Evolutionary conservation across 2,329 filamentous ascomycete genomes (phyloP).

Genomic region (Penicillium sp.): DNA sequence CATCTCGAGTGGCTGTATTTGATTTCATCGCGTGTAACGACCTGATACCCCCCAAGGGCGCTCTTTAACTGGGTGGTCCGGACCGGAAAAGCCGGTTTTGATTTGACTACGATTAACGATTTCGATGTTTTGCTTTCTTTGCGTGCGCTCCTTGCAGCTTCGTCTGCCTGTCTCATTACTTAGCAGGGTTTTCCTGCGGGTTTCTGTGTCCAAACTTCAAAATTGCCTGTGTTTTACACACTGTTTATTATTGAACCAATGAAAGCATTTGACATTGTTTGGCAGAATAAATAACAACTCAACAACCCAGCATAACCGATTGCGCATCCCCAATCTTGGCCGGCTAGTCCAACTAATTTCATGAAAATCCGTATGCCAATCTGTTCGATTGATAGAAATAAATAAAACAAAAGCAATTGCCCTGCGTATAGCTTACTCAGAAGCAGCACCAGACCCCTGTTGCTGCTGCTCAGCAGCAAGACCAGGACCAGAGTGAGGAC

Average conservation of each 20-base stretch:
- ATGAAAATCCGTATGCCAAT: background rate
- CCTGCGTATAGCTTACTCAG: background rate
- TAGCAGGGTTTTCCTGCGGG: background rate
- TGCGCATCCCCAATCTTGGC: background rate
- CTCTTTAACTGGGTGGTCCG: constrained; percentile 11
- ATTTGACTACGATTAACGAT: constrained; percentile 24
- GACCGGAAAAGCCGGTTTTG: constrained; percentile 10
- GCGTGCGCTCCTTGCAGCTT: constrained; percentile 1
- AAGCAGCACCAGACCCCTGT: background rate
- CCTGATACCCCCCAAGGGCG: constrained; percentile 25
- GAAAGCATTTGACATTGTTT: background rate
- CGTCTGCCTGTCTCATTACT: background rate
- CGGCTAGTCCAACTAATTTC: background rate
- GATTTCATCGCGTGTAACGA: constrained; percentile 19
- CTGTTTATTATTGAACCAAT: background rate
- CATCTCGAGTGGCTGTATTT: background rate
- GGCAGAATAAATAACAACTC: constrained; percentile 4
- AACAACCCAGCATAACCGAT: background rate
- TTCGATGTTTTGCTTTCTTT: constrained; percentile 13
- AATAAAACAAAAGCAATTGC: no score
- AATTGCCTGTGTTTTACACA: background rate
- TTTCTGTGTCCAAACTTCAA: background rate
- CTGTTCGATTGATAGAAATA: background rate
- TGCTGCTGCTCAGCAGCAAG: background rate
- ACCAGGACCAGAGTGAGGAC: constrained; percentile 5